These are phyloP conservation scores for Rhodotorula diobovata DNA, from an alignment of 768 basidiomycete species.

Conservation along the genomic window DNA sequence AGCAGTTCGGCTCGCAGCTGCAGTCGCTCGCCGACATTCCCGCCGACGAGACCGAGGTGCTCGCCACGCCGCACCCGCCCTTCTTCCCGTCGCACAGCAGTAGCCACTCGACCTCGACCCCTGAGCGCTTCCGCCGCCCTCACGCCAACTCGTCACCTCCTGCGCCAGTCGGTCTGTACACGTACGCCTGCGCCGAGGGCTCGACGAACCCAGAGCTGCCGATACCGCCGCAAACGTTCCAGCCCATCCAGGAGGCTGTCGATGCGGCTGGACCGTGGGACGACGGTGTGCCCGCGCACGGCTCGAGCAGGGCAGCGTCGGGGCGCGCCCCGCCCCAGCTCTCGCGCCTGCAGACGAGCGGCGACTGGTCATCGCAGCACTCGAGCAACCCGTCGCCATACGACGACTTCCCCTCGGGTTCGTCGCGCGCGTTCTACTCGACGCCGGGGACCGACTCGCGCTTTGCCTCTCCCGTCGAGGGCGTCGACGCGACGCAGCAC, in stretches of 20 bases:
- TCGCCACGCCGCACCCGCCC: background rate
- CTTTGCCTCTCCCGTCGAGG: conserved; percentile 18
- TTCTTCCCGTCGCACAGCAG: background rate
- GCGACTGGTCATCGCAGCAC: background rate
- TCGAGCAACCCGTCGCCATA: background rate
- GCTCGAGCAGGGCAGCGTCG: background rate
- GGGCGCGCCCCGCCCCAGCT: conserved; percentile 6
- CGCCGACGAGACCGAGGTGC: background rate
- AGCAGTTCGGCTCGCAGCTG: background rate
- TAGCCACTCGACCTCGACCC: background rate
- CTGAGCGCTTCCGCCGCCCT: conserved; percentile 3
- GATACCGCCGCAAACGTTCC: background rate
- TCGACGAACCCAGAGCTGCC: background rate
- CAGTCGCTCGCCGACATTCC: background rate
- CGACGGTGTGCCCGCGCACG: background rate
- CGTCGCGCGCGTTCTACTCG: background rate
- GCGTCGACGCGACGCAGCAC: conserved; percentile 10
- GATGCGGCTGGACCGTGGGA: background rate
- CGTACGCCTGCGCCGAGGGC: background rate
- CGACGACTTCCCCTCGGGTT: background rate
- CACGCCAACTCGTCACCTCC: conserved; percentile 23
- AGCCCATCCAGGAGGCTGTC: background rate
- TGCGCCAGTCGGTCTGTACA: background rate
- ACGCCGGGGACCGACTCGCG: conserved; percentile 5
- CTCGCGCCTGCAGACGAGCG: conserved; percentile 10